These are phyloP conservation scores for Berberis thunbergii DNA, from an alignment of 164 flowering plant genomes.

Conservation along the genomic window DNA sequence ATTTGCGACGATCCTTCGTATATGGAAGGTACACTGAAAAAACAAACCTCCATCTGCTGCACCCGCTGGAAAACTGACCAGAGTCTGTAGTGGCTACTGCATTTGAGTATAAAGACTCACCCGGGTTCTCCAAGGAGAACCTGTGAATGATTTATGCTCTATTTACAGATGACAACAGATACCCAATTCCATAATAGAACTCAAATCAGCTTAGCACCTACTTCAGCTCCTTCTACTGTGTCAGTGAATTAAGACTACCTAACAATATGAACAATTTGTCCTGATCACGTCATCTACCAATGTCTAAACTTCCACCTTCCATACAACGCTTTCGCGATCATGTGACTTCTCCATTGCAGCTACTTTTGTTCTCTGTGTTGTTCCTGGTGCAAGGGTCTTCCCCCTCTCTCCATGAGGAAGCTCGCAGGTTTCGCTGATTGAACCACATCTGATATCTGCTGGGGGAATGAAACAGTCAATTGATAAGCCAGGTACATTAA, in stretches of 20 bases:
- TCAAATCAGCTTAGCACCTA: slow-evolving; percentile 18
- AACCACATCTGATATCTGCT: slow-evolving; percentile 55
- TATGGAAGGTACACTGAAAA: slow-evolving; percentile 36
- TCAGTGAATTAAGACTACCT: slow-evolving; percentile 34
- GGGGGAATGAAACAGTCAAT: slow-evolving; percentile 66
- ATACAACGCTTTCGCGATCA: slow-evolving; percentile 33
- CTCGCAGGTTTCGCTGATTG: slow-evolving; percentile 62
- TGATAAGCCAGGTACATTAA: slow-evolving; percentile 55
- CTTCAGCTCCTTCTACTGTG: slow-evolving; percentile 21
- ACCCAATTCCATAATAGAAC: slow-evolving; percentile 12
- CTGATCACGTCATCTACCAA: slow-evolving; percentile 8
- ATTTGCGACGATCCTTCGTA: slow-evolving; percentile 25
- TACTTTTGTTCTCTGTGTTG: slow-evolving; percentile 58
- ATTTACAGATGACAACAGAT: slow-evolving; percentile 45
- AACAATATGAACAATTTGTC: slow-evolving; percentile 53
- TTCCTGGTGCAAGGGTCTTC: slow-evolving; percentile 26
- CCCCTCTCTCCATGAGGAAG: slow-evolving; percentile 59
- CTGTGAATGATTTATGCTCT: slow-evolving; percentile 52
- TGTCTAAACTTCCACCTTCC: slow-evolving; percentile 60
- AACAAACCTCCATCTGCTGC: slow-evolving; percentile 44
- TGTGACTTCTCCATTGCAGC: slow-evolving; percentile 51
- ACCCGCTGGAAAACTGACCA: slow-evolving; percentile 34
- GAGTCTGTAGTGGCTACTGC: slow-evolving; percentile 40
- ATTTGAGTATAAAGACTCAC: slow-evolving; percentile 44
- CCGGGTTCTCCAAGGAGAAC: slow-evolving; percentile 19